A percentile compares a stretch with the other conserved stretches of the same genome.
Conservation (phyloP, 75 land plant genomes). For the Pseudotsuga menziesii region DNA sequence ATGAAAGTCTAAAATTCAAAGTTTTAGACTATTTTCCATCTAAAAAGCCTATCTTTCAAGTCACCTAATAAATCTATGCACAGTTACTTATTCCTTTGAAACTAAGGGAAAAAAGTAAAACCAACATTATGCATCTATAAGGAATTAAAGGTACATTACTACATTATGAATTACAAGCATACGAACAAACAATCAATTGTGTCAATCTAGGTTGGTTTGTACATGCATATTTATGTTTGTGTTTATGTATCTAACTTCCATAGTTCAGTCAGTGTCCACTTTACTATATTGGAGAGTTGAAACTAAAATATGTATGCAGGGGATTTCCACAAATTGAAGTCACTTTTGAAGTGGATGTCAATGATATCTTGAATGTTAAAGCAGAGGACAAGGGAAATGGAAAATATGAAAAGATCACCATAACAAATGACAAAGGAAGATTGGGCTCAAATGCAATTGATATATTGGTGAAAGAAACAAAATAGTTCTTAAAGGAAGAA, state of each 20-base stretch:
- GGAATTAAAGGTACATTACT: no score
- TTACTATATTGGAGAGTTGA: neutral
- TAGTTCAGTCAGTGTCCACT: neutral
- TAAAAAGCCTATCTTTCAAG: no score
- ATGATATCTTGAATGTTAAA: constrained; percentile 61
- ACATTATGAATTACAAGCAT: no score
- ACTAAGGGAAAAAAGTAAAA: no score
- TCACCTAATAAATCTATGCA: no score
- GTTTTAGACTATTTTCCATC: no score
- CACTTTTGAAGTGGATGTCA: constrained; percentile 64
- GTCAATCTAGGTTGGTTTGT: no score
- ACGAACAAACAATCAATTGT: no score
- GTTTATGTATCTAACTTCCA: no score
- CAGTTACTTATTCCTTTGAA: no score
- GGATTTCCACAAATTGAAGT: constrained; percentile 63
- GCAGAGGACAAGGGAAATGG: constrained; percentile 68
- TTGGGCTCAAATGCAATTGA: constrained; percentile 63
- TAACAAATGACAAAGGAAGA: constrained; percentile 68
- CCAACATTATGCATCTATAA: no score
- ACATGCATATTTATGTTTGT: neutral
- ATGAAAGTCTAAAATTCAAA: no score
- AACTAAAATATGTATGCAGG: constrained; percentile 8
- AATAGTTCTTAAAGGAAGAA: constrained; percentile 68
- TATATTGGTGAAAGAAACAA: constrained; percentile 55
- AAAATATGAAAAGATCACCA: constrained; percentile 67